Conservation (phyloP, 2,329 filamentous ascomycete species). For the Colletotrichum horii region DNA sequence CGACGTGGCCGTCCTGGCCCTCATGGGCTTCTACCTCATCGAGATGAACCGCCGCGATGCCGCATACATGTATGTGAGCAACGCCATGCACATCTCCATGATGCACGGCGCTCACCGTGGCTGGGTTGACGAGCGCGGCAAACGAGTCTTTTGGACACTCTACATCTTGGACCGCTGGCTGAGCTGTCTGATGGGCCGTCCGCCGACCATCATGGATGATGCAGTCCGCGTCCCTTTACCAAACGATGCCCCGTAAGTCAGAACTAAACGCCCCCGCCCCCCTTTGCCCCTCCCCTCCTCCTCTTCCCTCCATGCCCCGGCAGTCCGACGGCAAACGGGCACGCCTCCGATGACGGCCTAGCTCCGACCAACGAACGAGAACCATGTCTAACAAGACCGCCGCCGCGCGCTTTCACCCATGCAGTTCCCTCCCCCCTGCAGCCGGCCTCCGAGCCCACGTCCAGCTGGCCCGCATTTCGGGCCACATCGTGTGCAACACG, state of each 20-base stretch:
- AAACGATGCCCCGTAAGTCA: slow-evolving; percentile 43
- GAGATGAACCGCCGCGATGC: slow-evolving; percentile 55
- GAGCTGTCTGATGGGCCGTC: slow-evolving; percentile 55
- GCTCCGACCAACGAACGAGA: neutral
- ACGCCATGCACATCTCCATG: slow-evolving; percentile 53
- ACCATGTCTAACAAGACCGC: neutral
- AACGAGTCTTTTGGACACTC: slow-evolving; percentile 56
- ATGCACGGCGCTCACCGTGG: slow-evolving; percentile 54
- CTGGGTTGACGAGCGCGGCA: slow-evolving; percentile 46
- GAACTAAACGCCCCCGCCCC: neutral
- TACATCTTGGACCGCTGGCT: slow-evolving; percentile 56
- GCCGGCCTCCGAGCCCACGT: slow-evolving; percentile 51
- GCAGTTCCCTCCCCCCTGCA: slow-evolving; percentile 47
- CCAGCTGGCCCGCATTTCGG: slow-evolving; percentile 51
- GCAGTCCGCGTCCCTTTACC: slow-evolving; percentile 50
- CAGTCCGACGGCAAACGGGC: neutral
- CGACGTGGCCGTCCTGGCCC: slow-evolving; percentile 48
- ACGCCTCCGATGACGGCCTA: neutral
- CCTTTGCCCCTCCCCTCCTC: neutral
- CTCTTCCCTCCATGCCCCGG: neutral
- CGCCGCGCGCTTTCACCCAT: neutral
- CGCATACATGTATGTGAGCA: slow-evolving; percentile 51
- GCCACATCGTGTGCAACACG: slow-evolving; percentile 53
- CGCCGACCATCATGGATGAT: slow-evolving; percentile 51
- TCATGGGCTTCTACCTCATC: slow-evolving; percentile 55